A percentile compares a stretch with the other conserved stretches of the same genome.
phyloP scores from a whole-genome alignment of 1,284 basidiomycete species.

The Melanopsichium pennsylvanicum region DNA sequence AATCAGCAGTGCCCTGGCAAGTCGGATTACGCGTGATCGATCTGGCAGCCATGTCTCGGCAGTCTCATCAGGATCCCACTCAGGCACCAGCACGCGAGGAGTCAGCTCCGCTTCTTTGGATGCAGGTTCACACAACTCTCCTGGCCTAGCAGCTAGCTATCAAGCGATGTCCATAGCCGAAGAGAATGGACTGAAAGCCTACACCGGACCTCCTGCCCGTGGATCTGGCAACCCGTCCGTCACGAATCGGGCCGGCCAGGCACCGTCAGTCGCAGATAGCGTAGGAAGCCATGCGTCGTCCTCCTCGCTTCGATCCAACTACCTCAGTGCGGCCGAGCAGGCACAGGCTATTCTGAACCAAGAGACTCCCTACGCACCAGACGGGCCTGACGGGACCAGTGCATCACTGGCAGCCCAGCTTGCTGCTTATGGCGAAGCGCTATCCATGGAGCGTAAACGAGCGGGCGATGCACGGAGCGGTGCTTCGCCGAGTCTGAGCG shows the following conservation, averaged over 20 bases:
- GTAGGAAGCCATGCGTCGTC: slow-evolving; percentile 29
- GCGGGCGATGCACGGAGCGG: slow-evolving; percentile 35
- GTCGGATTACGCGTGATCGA: slow-evolving; percentile 23
- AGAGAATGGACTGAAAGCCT: slow-evolving; percentile 19
- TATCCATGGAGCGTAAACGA: slow-evolving; percentile 39
- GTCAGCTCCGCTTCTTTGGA: slow-evolving; percentile 2
- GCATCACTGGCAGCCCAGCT: slow-evolving; percentile 42
- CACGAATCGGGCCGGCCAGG: slow-evolving; percentile 12
- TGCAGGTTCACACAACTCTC: slow-evolving; percentile 16
- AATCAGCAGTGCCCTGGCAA: background rate
- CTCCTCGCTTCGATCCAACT: slow-evolving; percentile 39
- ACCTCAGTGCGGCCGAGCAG: slow-evolving; percentile 46
- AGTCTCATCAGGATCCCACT: slow-evolving; percentile 33
- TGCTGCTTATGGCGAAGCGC: slow-evolving; percentile 52
- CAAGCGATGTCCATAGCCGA: slow-evolving; percentile 42
- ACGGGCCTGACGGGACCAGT: slow-evolving; percentile 35
- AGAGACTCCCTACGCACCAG: slow-evolving; percentile 21
- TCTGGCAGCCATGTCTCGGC: slow-evolving; percentile 45
- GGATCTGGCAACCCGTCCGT: slow-evolving; percentile 1
- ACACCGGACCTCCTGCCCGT: background rate
- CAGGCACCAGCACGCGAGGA: slow-evolving; percentile 25
- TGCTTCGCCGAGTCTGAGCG: slow-evolving; percentile 37
- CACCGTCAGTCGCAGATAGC: slow-evolving; percentile 26
- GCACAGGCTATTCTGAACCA: slow-evolving; percentile 50
- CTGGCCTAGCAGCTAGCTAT: slow-evolving; percentile 22